These are phyloP conservation scores for Pleurotus cornucopiae DNA, from an alignment of 768 basidiomycete genomes.

Conservation along the genomic window DNA sequence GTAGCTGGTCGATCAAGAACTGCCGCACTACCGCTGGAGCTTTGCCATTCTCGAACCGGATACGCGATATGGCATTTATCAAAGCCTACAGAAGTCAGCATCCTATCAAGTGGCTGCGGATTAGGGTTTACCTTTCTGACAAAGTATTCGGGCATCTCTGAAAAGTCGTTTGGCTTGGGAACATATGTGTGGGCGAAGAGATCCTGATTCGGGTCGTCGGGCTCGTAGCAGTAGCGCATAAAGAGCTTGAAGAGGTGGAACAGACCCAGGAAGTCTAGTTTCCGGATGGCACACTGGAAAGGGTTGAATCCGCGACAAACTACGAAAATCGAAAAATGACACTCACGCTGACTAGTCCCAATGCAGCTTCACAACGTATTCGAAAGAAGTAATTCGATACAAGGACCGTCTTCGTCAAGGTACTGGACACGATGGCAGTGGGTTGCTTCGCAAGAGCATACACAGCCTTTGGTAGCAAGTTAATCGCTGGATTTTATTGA, in stretches of 20 bases:
- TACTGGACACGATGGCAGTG: slow-evolving; percentile 83
- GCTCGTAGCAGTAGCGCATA: slow-evolving; percentile 85
- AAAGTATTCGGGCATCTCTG: slow-evolving; percentile 88
- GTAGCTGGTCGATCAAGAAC: slow-evolving; percentile 88
- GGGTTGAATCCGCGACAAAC: slow-evolving; percentile 10
- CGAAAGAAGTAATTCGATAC: slow-evolving; percentile 96
- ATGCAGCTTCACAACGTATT: slow-evolving; percentile 91
- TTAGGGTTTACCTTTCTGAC: slow-evolving; percentile 73
- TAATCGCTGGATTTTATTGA: neutral
- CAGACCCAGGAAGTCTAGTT: slow-evolving; percentile 83
- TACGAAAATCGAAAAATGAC: slow-evolving; percentile 6
- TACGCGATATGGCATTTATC: slow-evolving; percentile 77
- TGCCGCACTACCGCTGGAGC: slow-evolving; percentile 81
- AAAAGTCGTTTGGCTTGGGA: slow-evolving; percentile 94
- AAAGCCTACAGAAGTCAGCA: slow-evolving; percentile 47
- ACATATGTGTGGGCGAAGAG: slow-evolving; percentile 85
- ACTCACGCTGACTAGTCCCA: slow-evolving; percentile 77
- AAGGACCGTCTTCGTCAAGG: slow-evolving; percentile 87
- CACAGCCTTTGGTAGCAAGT: slow-evolving; percentile 61
- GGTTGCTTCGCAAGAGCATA: slow-evolving; percentile 79
- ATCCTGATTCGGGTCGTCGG: slow-evolving; percentile 76
- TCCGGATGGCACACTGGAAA: slow-evolving; percentile 74
- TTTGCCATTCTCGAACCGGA: slow-evolving; percentile 85
- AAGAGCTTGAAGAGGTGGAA: slow-evolving; percentile 97
- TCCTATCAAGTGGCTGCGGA: neutral